These are phyloP conservation scores for Uronychia setigera DNA, from an alignment of 73 alveolate species.

Conservation along the genomic window DNA sequence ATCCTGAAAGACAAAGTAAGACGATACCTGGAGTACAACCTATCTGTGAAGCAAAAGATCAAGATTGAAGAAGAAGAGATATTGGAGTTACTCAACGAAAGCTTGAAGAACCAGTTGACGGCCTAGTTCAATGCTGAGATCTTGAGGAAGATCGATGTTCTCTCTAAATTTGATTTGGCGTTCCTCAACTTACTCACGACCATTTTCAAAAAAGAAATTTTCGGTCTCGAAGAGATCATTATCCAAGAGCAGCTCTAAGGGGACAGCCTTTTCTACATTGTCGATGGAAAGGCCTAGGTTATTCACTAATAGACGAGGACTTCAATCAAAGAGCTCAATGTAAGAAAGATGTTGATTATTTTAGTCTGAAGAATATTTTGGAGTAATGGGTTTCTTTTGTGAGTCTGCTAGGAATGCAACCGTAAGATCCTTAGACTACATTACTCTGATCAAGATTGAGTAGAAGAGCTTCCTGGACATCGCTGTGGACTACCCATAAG, in stretches of 20 bases:
- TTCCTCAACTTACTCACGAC: slow-evolving; percentile 44
- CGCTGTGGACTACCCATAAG: background rate
- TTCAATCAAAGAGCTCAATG: slow-evolving; percentile 52
- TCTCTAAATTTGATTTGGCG: slow-evolving; percentile 54
- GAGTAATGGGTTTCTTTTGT: slow-evolving; percentile 85
- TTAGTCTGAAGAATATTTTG: slow-evolving; percentile 71
- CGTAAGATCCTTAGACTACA: slow-evolving; percentile 81
- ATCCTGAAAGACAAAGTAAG: slow-evolving; percentile 59
- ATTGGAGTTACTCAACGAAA: slow-evolving; percentile 47
- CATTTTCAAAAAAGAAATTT: slow-evolving; percentile 57
- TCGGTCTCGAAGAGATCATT: slow-evolving; percentile 20
- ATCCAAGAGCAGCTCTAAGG: slow-evolving; percentile 73
- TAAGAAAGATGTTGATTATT: background rate
- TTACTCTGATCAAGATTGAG: slow-evolving; percentile 57
- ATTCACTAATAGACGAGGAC: slow-evolving; percentile 65
- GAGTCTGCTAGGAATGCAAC: slow-evolving; percentile 76
- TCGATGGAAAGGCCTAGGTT: slow-evolving; percentile 74
- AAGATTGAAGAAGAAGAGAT: slow-evolving; percentile 76
- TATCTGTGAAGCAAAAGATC: slow-evolving; percentile 55
- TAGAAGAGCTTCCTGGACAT: slow-evolving; percentile 21
- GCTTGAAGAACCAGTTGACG: slow-evolving; percentile 57
- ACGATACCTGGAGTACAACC: slow-evolving; percentile 77
- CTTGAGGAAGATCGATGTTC: slow-evolving; percentile 47
- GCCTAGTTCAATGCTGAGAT: slow-evolving; percentile 63
- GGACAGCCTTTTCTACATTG: slow-evolving; percentile 68